Evolutionary conservation across 176 grass and related monocot species (phyloP), one percentile per base, ranked within the genome.

Genomic region (Phyllostachys edulis): DNA sequence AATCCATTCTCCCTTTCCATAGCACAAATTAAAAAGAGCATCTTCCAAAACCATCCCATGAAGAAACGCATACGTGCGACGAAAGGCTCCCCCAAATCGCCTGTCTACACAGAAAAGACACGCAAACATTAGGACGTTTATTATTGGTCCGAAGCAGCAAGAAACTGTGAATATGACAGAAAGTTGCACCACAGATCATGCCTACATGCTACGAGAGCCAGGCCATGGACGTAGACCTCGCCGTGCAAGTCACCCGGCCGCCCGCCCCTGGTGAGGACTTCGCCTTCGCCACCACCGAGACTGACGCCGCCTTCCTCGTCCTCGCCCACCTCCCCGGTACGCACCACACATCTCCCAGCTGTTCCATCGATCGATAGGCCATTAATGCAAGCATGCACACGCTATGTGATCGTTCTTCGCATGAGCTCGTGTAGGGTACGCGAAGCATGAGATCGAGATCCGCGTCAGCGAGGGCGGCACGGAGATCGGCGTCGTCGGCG

Each of bases 301-400:
- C 82, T 37, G 90, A 93, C 57, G 75, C 86, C 40, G 88, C 90
- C 49, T 91, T 94, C 78, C 67, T 97, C 71, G 75, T 93, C 79
- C 84, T 97, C 67, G 95, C 77, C 11, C 88, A 94, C 63, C 86
- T 97, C 69, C 92, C 92, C 40, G 95, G 95, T 94, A 97, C 65
- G 6, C 14, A 47, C 49, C 1, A 1, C 63, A 5, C 24, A 0
- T 51, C 49, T 17, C 49, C 38, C 42, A 44, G 42, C 42, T 10
- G 49, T 51, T 51, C 14, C 64, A 29, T 73, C 47, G 4, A 13
- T n/a, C 9, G 8, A 44, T 10, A 44, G 16, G 51, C 34, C 11
- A 6, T 24, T 45, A 12, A 36, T 57, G 52, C 24, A 17, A n/a
- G 55, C 29, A 12, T 13, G 69, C 18, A 20, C 9, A 6, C 17